These are phyloP conservation scores for Ceratocystis diversiconidia DNA, from an alignment of 2,329 filamentous ascomycete genomes.

Conservation along the genomic window DNA sequence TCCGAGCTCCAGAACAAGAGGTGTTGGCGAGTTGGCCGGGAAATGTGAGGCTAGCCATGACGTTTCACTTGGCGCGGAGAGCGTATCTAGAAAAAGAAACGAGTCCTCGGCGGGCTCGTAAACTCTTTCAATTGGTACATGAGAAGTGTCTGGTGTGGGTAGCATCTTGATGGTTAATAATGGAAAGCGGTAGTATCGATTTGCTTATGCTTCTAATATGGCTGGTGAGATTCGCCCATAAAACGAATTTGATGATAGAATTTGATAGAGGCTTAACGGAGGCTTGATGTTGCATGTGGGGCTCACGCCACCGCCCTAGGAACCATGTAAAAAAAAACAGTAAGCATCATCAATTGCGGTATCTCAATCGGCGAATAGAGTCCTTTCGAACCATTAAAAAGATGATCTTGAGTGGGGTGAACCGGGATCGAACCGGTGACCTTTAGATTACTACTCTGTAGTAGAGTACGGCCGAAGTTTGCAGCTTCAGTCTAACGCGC, in stretches of 20 bases:
- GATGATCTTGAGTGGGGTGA: slow-evolving; percentile 8
- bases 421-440: slow-evolving; percentile 19
- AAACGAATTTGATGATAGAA: too few relatives aligned
- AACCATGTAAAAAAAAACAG: not conserved
- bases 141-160: slow-evolving; percentile 82
- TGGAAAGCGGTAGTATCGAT: not conserved
- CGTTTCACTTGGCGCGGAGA: slow-evolving; percentile 57
- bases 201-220: too few relatives aligned
- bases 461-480: slow-evolving; percentile 13
- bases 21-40: slow-evolving; percentile 27
- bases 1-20: slow-evolving; percentile 71
- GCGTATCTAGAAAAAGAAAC: slow-evolving; percentile 80
- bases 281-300: slow-evolving; percentile 10
- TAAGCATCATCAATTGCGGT: not conserved
- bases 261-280: not conserved
- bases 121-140: slow-evolving; percentile 74
- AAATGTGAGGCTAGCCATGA: slow-evolving; percentile 56
- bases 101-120: slow-evolving; percentile 97
- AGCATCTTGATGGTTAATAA: slow-evolving; percentile 45
- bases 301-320: not conserved
- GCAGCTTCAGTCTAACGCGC: slow-evolving; percentile 18
- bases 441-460: slow-evolving; percentile 17
- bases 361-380: not conserved
- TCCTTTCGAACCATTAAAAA: not conserved
- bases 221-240: too few relatives aligned